Conservation (phyloP, 106 monocot species). For the Dioscorea alata region DNA sequence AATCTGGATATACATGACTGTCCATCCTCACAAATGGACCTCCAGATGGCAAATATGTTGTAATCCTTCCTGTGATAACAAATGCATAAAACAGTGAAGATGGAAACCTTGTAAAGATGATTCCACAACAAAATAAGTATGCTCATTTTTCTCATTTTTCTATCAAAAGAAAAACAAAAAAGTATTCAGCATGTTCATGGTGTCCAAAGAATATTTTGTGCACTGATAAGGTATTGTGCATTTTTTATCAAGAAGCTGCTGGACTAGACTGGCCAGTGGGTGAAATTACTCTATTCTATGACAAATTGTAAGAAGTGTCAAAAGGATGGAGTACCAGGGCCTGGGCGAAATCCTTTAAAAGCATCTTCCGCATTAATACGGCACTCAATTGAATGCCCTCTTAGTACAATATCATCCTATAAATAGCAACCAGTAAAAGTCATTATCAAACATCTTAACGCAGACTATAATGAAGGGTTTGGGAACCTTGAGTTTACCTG, state of each 20-base stretch:
- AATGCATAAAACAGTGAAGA: neutral
- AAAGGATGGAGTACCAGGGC: conserved; percentile 55
- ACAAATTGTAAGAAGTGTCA: neutral
- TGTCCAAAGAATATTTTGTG: too few relatives aligned
- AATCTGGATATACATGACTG: conserved; percentile 93
- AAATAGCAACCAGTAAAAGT: conserved; percentile 3
- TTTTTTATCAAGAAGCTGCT: too few relatives aligned
- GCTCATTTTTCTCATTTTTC: too few relatives aligned
- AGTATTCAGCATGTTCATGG: too few relatives aligned
- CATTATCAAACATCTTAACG: neutral
- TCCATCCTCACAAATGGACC: conserved; percentile 98
- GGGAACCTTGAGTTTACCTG: conserved; percentile 38
- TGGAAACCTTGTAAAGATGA: too few relatives aligned
- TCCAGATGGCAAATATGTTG: conserved; percentile 85
- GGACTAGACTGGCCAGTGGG: too few relatives aligned
- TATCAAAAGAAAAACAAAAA: too few relatives aligned
- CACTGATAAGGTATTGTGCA: too few relatives aligned
- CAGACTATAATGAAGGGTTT: neutral
- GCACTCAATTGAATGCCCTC: conserved; percentile 97
- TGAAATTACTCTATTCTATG: too few relatives aligned
- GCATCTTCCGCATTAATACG: conserved; percentile 97
- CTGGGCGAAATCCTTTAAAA: conserved; percentile 92
- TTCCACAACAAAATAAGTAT: too few relatives aligned
- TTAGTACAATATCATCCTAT: conserved; percentile 91
- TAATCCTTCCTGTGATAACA: conserved; percentile 63